Base-by-base conservation (phyloP, 225 moss, liverwort and hornwort species). In the Anthoceros angustus region DNA sequence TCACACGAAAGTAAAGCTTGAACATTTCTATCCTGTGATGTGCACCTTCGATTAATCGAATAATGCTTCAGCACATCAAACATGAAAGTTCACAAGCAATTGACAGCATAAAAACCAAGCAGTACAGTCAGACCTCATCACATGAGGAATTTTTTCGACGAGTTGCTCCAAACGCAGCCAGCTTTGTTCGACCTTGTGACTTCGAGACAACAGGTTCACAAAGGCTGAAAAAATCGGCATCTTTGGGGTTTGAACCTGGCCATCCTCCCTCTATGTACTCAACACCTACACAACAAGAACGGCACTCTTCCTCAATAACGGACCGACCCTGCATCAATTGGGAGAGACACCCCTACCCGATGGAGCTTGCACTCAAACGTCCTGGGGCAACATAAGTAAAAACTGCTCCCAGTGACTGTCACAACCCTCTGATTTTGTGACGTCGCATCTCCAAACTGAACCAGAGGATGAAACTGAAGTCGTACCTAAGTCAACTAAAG, bases 161-260 rank as follows among this genome's bases (percentile, higher is more conserved):
- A 15, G 55, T 55, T 55, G 55, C 55, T 23, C 55, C 55, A 55
- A 55, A 55, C 0, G 55, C 55, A 55, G 55, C 55, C 55, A 55
- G 55, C 55, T 55, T 55, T 5, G 55, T 55, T 55, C 55, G 8
- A 23, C 55, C 55, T 23, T 55, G 55, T 20, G 55, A 55, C 23
- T 15, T 55, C 7, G n/a, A 20, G n/a, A 55, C 55, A 15, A 55
- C 7, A 55, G 55, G 1, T 55, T 23, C 23, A 55, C 55, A 55
- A 18, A 18, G 55, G 18, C 14, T 55, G 14, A 55, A 55, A 23
- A 55, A 55, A 18, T 55, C 55, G 8, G 55, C 55, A 55, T 55
- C 55, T 55, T 55, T 55, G 14, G 55, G 55, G 14, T 55, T 55
- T 20, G 55, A 55, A 23, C 55, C 55, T 55, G 55, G 55, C 55